Evolutionary conservation across 352 stramenopile genomes (phyloP), one percentile per base, ranked within the genome.

Genomic region (Phytophthora constricta): DNA sequence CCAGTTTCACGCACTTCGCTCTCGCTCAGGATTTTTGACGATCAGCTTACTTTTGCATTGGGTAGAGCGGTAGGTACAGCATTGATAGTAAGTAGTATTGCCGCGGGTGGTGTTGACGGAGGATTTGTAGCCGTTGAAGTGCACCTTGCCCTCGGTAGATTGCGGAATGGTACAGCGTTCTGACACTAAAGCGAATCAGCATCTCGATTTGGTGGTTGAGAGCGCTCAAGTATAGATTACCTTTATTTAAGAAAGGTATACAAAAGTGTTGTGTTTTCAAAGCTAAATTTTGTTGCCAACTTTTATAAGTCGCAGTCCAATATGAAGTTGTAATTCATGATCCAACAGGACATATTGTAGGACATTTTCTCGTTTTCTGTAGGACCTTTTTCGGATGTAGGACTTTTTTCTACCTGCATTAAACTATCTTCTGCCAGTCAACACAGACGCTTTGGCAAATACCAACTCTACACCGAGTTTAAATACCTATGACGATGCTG

Each of bases 391-490:
- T 41, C 7, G 31, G 26, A 27, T 54, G 47, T 14, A 54, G 47
- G 47, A 42, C 47, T n/a, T 26, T 39, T 54, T 41, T 54, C 20
- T 54, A 14, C 2, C 26, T 54, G 47, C 47, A 54, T 41, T 26
- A 54, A 54, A 54, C 20, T 27, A 37, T 54, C 47, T 54, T n/a
- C n/a, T n/a, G n/a, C n/a, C n/a, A n/a, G n/a, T n/a, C n/a, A n/a
- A n/a, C n/a, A n/a, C n/a, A n/a, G n/a, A n/a, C n/a, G n/a, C n/a
- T n/a, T n/a, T n/a, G n/a, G n/a, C n/a, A n/a, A n/a, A n/a, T n/a
- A n/a, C n/a, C n/a, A n/a, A n/a, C n/a, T n/a, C n/a, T n/a, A n/a
- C n/a, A n/a, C n/a, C n/a, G n/a, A n/a, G n/a, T n/a, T n/a, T n/a
- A n/a, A n/a, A n/a, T n/a, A n/a, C n/a, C n/a, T n/a, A n/a, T n/a